A percentile compares a stretch with the other conserved stretches of the same genome.
Conservation (phyloP, 139 green algal species). For the Asterochloris sp. region DNA sequence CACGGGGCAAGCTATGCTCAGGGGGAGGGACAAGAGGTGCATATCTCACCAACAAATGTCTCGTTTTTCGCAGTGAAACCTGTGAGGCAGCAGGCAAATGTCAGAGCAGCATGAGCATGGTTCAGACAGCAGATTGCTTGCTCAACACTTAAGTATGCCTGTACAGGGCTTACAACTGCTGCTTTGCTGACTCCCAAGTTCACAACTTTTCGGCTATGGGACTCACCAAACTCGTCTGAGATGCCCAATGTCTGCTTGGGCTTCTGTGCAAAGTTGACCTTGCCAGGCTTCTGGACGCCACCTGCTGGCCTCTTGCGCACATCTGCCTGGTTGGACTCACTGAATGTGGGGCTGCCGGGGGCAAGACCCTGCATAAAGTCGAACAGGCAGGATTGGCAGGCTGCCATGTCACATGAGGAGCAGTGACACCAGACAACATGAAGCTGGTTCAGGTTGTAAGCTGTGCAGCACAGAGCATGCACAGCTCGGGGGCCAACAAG, state of each 20-base stretch:
- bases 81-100: neutral
- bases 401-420: too few relatives aligned
- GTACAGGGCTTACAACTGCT: too few relatives aligned
- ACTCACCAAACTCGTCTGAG: neutral
- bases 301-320: constrained; percentile 24
- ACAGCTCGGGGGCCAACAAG: neutral
- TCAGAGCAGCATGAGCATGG: too few relatives aligned
- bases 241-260: constrained; percentile 58
- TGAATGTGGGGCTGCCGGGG: constrained; percentile 42
- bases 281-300: constrained; percentile 6
- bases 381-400: too few relatives aligned
- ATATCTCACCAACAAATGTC: constrained; percentile 58
- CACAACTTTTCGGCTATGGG: too few relatives aligned
- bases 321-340: constrained; percentile 26
- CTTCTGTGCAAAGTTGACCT: constrained; percentile 22
- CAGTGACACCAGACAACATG: too few relatives aligned
- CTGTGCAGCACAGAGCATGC: neutral
- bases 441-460: neutral
- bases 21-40: neutral
- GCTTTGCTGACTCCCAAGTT: too few relatives aligned
- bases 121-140: neutral
- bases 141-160: neutral
- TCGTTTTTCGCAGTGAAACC: constrained; percentile 75
- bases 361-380: constrained; percentile 42
- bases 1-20: neutral